These are phyloP conservation scores for Podospora conica DNA, from an alignment of 495 filamentous ascomycete genomes.

Conservation along the genomic window DNA sequence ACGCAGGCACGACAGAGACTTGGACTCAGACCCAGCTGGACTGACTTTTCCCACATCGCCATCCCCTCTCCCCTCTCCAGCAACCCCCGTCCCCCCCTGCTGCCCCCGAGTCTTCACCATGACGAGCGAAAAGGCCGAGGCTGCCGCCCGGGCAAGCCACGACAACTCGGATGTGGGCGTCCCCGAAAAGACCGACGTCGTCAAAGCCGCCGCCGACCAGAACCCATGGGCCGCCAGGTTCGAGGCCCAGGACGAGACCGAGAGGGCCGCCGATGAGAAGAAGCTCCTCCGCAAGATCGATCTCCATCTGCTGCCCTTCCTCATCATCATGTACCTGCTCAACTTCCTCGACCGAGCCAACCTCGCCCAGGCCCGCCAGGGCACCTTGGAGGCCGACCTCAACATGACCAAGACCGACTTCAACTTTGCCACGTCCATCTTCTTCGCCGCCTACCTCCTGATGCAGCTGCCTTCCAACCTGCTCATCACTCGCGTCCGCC, in stretches of 20 bases:
- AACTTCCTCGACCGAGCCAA: slow-evolving; percentile 44
- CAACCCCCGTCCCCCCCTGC: background rate
- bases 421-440: slow-evolving; percentile 52
- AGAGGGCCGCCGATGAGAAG: slow-evolving; percentile 21
- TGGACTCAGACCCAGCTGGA: too few species aligned
- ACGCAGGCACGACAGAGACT: background rate
- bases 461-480: slow-evolving; percentile 54
- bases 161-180: background rate
- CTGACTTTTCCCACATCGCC: background rate
- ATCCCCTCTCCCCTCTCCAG: background rate
- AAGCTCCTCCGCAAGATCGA: slow-evolving; percentile 37
- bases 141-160: background rate
- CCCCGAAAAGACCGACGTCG: background rate
- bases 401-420: slow-evolving; percentile 42
- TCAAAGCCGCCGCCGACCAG: background rate
- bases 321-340: slow-evolving; percentile 40
- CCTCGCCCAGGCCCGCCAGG: slow-evolving; percentile 38
- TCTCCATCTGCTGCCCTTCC: slow-evolving; percentile 34
- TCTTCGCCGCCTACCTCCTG: slow-evolving; percentile 52
- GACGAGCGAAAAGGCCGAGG: background rate
- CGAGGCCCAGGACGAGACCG: slow-evolving; percentile 18
- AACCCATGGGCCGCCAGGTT: slow-evolving; percentile 18
- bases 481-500: slow-evolving; percentile 41
- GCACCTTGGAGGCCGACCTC: slow-evolving; percentile 41
- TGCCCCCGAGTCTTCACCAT: background rate